phyloP scores from a whole-genome alignment of 2,329 filamentous ascomycete species.

The Aspergillaceae sp. region DNA sequence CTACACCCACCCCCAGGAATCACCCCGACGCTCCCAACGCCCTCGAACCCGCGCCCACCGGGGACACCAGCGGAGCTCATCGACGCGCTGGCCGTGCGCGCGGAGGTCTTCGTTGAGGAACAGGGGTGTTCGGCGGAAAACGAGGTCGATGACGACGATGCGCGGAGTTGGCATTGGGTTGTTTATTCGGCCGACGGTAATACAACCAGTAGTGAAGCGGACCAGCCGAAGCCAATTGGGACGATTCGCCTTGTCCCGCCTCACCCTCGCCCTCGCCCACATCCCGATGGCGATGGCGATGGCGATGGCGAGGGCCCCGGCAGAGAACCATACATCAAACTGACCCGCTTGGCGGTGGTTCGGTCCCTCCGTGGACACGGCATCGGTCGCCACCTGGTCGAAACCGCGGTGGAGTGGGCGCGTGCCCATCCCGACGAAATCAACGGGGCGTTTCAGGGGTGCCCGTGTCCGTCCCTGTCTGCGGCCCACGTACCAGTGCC shows the following conservation, averaged over 20 bases:
- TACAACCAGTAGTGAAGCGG: conserved; percentile 34
- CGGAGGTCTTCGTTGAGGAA: conserved; percentile 50
- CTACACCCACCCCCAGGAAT: not conserved
- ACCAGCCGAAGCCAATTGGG: conserved; percentile 48
- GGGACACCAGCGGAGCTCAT: conserved; percentile 47
- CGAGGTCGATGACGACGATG: conserved; percentile 75
- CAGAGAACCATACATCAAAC: conserved; percentile 68
- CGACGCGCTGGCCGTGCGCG: conserved; percentile 51
- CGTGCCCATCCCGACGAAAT: conserved; percentile 48
- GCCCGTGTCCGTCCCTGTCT: conserved; percentile 1
- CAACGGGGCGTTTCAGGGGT: conserved; percentile 13
- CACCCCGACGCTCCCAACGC: conserved; percentile 15
- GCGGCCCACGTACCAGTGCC: not conserved
- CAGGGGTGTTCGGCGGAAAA: conserved; percentile 52
- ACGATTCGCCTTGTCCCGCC: conserved; percentile 76
- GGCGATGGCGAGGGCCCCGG: conserved; percentile 36
- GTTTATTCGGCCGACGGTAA: conserved; percentile 49
- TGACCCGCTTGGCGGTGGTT: conserved; percentile 68
- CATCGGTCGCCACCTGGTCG: conserved; percentile 58
- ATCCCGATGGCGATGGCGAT: not conserved
- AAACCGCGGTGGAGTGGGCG: conserved; percentile 61
- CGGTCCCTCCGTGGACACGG: conserved; percentile 56
- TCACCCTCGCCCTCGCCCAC: conserved; percentile 28
- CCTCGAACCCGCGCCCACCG: conserved; percentile 11
- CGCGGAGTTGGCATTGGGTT: conserved; percentile 76